Conservation (phyloP, 2,329 filamentous ascomycete genomes). For the Gliomastix tumulicola region DNA sequence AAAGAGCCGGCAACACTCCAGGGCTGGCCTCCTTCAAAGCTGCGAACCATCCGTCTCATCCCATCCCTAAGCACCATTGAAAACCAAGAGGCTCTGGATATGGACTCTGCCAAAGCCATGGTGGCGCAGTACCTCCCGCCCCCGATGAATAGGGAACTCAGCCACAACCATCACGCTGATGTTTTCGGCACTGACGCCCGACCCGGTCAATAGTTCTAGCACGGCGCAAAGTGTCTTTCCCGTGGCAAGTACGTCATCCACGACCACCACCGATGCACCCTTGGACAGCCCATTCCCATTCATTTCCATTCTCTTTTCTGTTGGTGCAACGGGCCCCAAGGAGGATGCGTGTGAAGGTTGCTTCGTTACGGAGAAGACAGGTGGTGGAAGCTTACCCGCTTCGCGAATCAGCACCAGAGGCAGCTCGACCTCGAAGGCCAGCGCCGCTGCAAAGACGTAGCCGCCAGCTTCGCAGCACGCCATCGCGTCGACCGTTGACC, state of each 20-base stretch:
- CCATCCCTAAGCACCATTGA: conserved; percentile 13
- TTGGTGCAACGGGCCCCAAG: conserved; percentile 1
- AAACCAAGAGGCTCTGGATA: conserved; percentile 46
- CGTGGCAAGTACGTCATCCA: conserved; percentile 54
- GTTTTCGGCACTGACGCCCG: conserved; percentile 29
- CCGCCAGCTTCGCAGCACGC: conserved; percentile 51
- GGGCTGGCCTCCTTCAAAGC: too few relatives aligned
- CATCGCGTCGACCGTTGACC: conserved; percentile 36
- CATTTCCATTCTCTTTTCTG: conserved; percentile 40
- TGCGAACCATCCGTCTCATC: too few relatives aligned
- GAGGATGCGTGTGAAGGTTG: conserved; percentile 46
- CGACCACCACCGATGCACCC: conserved; percentile 39
- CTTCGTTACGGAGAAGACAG: conserved; percentile 41
- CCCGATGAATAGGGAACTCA: conserved; percentile 50
- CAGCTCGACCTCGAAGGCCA: conserved; percentile 31
- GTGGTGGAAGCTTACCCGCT: conserved; percentile 52
- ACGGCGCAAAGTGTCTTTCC: conserved; percentile 47
- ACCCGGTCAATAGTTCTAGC: conserved; percentile 36
- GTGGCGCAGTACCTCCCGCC: conserved; percentile 34
- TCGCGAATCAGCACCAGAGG: conserved; percentile 45
- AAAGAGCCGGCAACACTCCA: too few relatives aligned
- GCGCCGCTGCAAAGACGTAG: conserved; percentile 44
- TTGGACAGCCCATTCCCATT: conserved; percentile 27
- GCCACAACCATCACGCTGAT: conserved; percentile 45
- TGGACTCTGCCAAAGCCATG: conserved; percentile 40